These are phyloP conservation scores for Leccinum obscurum DNA, from an alignment of 768 basidiomycete genomes.

Conservation along the genomic window DNA sequence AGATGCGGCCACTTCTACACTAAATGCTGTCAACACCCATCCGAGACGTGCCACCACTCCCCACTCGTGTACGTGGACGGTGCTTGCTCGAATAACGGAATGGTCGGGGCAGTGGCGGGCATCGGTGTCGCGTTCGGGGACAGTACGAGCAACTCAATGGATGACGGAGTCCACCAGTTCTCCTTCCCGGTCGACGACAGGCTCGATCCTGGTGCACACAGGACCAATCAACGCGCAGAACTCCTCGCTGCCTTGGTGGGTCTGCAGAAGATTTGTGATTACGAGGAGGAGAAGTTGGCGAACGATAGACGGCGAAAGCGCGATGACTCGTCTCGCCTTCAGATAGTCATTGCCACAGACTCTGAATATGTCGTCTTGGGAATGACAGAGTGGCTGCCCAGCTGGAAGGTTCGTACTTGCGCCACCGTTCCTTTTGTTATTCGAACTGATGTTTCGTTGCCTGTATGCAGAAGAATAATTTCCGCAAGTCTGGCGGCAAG, in stretches of 20 bases:
- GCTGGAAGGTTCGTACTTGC: conserved; percentile 4
- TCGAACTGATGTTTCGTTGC: not conserved
- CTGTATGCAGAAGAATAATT: not conserved
- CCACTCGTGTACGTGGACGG: not conserved
- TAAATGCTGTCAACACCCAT: not conserved
- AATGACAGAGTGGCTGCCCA: conserved; percentile 11
- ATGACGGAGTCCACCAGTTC: not conserved
- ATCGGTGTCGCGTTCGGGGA: not conserved
- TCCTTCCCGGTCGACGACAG: not conserved
- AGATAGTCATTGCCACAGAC: not conserved
- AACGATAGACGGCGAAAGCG: not conserved
- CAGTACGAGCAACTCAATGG: not conserved
- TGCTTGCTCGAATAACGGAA: conserved; percentile 1
- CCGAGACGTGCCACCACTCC: not conserved
- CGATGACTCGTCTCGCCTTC: not conserved
- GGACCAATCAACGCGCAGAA: conserved; percentile 1
- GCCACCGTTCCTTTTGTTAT: not conserved
- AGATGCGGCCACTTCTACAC: not conserved
- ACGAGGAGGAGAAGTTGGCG: conserved; percentile 9
- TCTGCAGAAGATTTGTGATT: conserved; percentile 31
- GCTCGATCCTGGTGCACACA: not conserved
- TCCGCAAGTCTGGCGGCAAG: not conserved
- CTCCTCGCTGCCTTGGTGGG: conserved; percentile 1
- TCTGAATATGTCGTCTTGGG: conserved; percentile 13
- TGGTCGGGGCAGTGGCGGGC: not conserved